phyloP scores from a whole-genome alignment of 805 yeast genomes.

The Kodamaea nitidulidarum region DNA sequence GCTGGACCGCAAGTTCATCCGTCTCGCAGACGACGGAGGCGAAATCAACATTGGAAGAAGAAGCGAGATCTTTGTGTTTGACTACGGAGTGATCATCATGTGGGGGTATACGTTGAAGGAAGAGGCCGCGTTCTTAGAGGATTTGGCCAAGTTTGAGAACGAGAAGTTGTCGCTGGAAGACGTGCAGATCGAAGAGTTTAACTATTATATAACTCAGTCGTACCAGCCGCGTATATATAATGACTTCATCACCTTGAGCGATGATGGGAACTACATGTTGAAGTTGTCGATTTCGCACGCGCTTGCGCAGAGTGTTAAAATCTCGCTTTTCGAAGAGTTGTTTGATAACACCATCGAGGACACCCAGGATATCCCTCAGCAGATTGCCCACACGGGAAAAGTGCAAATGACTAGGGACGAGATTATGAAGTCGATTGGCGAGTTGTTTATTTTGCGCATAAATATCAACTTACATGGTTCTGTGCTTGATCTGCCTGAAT shows the following conservation, averaged over 20 bases:
- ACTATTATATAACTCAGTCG: constrained; percentile 87
- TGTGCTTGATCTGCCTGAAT: constrained; percentile 91
- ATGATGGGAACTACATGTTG: constrained; percentile 85
- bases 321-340: constrained; percentile 90
- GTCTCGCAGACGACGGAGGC: constrained; percentile 92
- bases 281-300: constrained; percentile 94
- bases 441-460: constrained; percentile 80
- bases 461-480: constrained; percentile 82
- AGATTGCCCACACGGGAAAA: constrained; percentile 90
- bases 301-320: constrained; percentile 90
- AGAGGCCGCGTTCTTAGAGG: constrained; percentile 75
- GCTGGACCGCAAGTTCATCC: constrained; percentile 38
- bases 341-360: constrained; percentile 96
- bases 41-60: constrained; percentile 82
- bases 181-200: constrained; percentile 90
- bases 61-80: constrained; percentile 83
- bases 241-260: constrained; percentile 89
- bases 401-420: constrained; percentile 92
- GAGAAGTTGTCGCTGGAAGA: constrained; percentile 91
- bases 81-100: constrained; percentile 93
- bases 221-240: constrained; percentile 95
- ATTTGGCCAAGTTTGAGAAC: constrained; percentile 84
- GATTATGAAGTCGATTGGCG: constrained; percentile 96
- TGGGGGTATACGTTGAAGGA: constrained; percentile 93
- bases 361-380: constrained; percentile 95